These are phyloP conservation scores for Dactylellina drechsleri DNA, from an alignment of 2,329 filamentous ascomycete species.

Conservation along the genomic window DNA sequence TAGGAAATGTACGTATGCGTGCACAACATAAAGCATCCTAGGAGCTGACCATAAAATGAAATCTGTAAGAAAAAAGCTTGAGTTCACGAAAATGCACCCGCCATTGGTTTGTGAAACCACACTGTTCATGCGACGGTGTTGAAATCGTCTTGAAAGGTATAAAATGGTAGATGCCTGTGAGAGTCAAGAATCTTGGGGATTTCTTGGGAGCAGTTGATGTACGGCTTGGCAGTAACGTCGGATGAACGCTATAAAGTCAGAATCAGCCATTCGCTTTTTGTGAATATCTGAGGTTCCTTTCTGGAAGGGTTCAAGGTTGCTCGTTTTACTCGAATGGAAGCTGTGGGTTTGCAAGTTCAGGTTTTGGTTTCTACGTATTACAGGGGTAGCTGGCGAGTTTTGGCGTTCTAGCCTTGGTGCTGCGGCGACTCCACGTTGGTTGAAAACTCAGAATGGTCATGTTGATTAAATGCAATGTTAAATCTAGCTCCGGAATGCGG, in stretches of 20 bases:
- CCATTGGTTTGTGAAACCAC: conserved; percentile 38
- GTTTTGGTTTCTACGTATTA: background rate
- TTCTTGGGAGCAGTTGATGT: conserved; percentile 27
- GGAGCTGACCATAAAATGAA: background rate
- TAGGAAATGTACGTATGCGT: background rate
- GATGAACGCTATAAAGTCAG: too few relatives aligned
- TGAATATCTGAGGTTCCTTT: too few relatives aligned
- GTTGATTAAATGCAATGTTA: background rate
- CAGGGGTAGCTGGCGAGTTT: too few relatives aligned
- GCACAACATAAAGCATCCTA: background rate
- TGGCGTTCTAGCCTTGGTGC: too few relatives aligned
- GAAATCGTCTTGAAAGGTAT: conserved; percentile 10
- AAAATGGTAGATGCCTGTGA: conserved; percentile 10
- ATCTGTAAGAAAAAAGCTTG: conserved; percentile 33
- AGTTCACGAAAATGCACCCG: conserved; percentile 46
- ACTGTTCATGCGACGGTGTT: background rate
- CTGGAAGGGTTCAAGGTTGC: too few relatives aligned
- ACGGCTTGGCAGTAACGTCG: background rate
- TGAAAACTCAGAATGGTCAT: too few relatives aligned
- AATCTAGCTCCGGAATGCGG: conserved; percentile 14
- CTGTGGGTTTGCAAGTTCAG: background rate
- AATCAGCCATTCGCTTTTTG: too few relatives aligned
- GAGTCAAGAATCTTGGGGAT: conserved; percentile 18
- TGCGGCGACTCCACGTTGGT: too few relatives aligned
- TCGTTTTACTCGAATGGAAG: too few relatives aligned